Evolutionary conservation across 768 basidiomycete species (phyloP).

Genomic region (Russula dissimulans): DNA sequence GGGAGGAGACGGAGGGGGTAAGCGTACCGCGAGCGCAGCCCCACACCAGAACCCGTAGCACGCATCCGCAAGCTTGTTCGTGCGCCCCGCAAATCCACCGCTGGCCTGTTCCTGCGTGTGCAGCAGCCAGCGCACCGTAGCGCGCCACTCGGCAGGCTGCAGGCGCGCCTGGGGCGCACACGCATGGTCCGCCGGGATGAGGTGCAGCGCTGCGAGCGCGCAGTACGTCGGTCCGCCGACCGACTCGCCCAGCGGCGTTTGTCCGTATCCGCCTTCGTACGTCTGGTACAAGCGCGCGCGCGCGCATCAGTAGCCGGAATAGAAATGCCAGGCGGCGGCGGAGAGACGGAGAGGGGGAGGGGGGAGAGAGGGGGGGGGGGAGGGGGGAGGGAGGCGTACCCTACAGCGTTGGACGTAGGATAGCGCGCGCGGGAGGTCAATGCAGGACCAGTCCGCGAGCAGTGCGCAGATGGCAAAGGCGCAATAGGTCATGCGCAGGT

Average conservation of each 20-base stretch:
- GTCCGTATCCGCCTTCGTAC: slow-evolving; percentile 90
- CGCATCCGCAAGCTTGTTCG: slow-evolving; percentile 80
- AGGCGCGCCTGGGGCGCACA: slow-evolving; percentile 16
- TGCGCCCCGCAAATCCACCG: slow-evolving; percentile 85
- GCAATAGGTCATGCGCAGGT: slow-evolving; percentile 78
- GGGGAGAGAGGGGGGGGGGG: neutral
- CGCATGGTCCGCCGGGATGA: slow-evolving; percentile 31
- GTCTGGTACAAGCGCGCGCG: slow-evolving; percentile 40
- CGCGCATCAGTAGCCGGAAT: neutral
- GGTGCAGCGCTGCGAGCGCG: slow-evolving; percentile 64
- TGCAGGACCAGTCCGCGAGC: slow-evolving; percentile 69
- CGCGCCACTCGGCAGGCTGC: slow-evolving; percentile 34
- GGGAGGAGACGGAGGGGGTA: neutral
- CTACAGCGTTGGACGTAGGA: slow-evolving; percentile 62
- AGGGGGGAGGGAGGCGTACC: slow-evolving; percentile 33
- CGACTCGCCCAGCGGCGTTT: slow-evolving; percentile 72
- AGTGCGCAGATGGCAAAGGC: slow-evolving; percentile 78
- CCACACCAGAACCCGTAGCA: slow-evolving; percentile 98
- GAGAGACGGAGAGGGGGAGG: too few species aligned
- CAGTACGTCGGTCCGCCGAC: slow-evolving; percentile 97
- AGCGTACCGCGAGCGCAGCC: slow-evolving; percentile 59
- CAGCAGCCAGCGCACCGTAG: slow-evolving; percentile 68
- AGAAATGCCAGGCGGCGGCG: too few species aligned
- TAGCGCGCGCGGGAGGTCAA: slow-evolving; percentile 53
- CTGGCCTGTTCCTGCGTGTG: slow-evolving; percentile 52